A percentile compares a stretch with the other conserved stretches of the same genome.
Evolutionary conservation across 768 basidiomycete species (phyloP).

Genomic region (Tremella fuciformis): DNA sequence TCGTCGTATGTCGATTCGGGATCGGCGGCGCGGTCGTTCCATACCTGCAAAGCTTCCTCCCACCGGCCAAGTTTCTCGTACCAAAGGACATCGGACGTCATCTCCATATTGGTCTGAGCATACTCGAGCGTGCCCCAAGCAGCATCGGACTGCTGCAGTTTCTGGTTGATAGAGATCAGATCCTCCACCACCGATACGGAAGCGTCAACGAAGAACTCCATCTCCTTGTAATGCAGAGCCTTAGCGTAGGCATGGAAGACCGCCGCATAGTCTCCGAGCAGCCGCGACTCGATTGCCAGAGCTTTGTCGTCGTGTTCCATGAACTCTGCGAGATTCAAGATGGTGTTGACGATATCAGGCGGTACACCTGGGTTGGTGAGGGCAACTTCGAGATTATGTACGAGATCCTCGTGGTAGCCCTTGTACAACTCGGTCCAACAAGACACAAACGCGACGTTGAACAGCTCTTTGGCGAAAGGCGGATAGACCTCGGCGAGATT

Average conservation of each 20-base stretch:
- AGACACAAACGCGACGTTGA: constrained; percentile 96
- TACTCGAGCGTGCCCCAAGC: constrained; percentile 94
- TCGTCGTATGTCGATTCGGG: constrained; percentile 61
- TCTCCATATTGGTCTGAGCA: constrained; percentile 74
- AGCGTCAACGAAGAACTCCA: constrained; percentile 91
- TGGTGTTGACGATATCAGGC: constrained; percentile 80
- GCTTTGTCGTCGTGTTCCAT: constrained; percentile 99
- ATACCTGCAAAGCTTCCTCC: constrained; percentile 74
- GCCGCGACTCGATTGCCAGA: constrained; percentile 86
- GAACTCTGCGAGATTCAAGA: constrained; percentile 93
- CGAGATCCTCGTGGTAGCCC: constrained; percentile 94
- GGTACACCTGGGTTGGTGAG: constrained; percentile 71
- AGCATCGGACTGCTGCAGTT: constrained; percentile 93
- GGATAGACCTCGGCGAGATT: constrained; percentile 85
- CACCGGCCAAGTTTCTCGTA: constrained; percentile 93
- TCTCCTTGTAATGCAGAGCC: constrained; percentile 95
- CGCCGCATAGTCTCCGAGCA: constrained; percentile 88
- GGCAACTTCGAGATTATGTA: constrained; percentile 80
- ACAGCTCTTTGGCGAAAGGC: constrained; percentile 87
- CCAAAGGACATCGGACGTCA: constrained; percentile 92
- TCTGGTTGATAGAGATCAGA: constrained; percentile 92
- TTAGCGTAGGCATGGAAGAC: constrained; percentile 94
- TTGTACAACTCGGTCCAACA: constrained; percentile 97
- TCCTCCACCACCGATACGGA: constrained; percentile 84
- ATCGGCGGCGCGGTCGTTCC: constrained; percentile 56